A percentile compares a stretch with the other conserved stretches of the same genome.
Evolutionary conservation across 164 flowering plant species (phyloP).

Genomic region (Vitis rupestris): DNA sequence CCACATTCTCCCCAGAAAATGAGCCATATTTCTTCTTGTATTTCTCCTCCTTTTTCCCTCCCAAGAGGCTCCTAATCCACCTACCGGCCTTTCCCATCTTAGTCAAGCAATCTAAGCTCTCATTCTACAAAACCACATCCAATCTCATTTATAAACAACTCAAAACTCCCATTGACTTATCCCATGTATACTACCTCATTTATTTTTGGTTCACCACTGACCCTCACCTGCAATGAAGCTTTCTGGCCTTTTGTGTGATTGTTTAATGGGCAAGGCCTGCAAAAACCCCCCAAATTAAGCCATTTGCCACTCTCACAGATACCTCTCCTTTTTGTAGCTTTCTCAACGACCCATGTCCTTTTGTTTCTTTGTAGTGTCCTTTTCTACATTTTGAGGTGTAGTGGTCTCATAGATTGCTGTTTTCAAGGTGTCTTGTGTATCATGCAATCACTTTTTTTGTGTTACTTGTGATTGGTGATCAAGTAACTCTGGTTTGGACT

Average conservation of each 20-base stretch:
- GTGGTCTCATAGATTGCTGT: too few species aligned
- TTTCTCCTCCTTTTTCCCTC: constrained; percentile 38
- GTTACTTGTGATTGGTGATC: background rate
- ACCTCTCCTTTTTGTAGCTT: constrained; percentile 1
- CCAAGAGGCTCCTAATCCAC: constrained; percentile 59
- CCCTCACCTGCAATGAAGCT: background rate
- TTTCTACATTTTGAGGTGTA: too few species aligned
- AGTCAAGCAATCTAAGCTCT: too few species aligned
- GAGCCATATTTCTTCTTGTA: constrained; percentile 12
- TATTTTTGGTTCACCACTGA: background rate
- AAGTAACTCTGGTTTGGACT: too few species aligned
- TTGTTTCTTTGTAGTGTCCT: background rate
- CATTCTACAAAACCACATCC: too few species aligned
- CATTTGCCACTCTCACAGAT: constrained; percentile 38
- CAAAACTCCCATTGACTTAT: background rate
- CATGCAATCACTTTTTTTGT: background rate
- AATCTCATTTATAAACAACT: background rate
- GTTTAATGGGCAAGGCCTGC: constrained; percentile 42
- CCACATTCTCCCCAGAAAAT: constrained; percentile 7
- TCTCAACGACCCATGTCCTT: background rate
- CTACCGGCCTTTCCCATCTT: constrained; percentile 71
- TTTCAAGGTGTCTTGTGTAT: too few species aligned
- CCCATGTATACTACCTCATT: background rate
- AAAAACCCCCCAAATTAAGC: constrained; percentile 21
- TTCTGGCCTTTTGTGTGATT: constrained; percentile 4